These are phyloP conservation scores for Globisporangium megalacanthum DNA, from an alignment of 352 stramenopile genomes.

Conservation along the genomic window DNA sequence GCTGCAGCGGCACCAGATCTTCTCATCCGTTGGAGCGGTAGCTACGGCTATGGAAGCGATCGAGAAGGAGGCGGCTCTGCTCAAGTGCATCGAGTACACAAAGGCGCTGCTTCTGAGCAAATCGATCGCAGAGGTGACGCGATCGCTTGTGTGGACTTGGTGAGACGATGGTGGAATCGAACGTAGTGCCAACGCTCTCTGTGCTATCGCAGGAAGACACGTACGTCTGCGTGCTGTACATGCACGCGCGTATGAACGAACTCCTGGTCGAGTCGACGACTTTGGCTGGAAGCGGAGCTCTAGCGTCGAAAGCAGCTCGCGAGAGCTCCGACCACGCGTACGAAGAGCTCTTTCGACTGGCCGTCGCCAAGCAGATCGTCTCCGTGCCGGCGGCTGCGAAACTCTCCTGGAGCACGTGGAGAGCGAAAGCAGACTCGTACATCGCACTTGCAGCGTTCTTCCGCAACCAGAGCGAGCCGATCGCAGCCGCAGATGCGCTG, in stretches of 20 bases:
- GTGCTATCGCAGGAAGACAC: slow-evolving; percentile 16
- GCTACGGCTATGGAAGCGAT: slow-evolving; percentile 7
- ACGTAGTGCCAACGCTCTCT: not conserved
- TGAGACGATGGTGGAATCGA: not conserved
- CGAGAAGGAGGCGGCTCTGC: slow-evolving; percentile 24
- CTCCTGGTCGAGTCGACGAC: slow-evolving; percentile 28
- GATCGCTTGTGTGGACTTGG: not conserved
- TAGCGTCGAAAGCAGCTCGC: slow-evolving; percentile 14
- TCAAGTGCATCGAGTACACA: slow-evolving; percentile 47
- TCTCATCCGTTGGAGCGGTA: slow-evolving; percentile 8
- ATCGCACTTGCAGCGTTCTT: slow-evolving; percentile 45
- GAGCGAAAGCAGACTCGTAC: slow-evolving; percentile 33
- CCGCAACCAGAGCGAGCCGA: slow-evolving; percentile 30
- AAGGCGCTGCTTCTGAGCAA: slow-evolving; percentile 45
- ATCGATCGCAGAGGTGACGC: slow-evolving; percentile 20
- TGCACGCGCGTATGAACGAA: slow-evolving; percentile 56
- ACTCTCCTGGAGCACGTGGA: slow-evolving; percentile 33
- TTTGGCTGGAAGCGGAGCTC: slow-evolving; percentile 1
- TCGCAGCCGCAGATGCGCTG: slow-evolving; percentile 47
- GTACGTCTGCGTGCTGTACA: slow-evolving; percentile 51
- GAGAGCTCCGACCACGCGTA: slow-evolving; percentile 35
- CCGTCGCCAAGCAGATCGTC: slow-evolving; percentile 1
- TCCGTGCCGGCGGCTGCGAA: slow-evolving; percentile 5
- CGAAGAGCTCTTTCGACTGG: slow-evolving; percentile 40
- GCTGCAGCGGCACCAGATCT: slow-evolving; percentile 53